Percentiles rank a stretch among this genome's conserved stretches.
Conservation (phyloP, 2,329 filamentous ascomycete genomes). For the Teratosphaeria viscida region DNA sequence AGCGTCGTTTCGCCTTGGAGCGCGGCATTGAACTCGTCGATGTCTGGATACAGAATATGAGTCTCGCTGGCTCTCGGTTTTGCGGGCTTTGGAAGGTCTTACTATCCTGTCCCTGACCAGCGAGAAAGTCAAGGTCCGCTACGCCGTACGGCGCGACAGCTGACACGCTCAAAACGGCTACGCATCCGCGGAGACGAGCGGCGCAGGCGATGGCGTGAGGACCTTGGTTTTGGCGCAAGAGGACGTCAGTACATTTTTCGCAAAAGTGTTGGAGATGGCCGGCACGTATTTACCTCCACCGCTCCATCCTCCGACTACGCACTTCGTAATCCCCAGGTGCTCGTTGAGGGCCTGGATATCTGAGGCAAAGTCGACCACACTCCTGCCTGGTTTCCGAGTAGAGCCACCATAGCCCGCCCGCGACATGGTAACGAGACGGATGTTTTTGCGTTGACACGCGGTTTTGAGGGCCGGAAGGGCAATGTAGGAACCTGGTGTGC, state of each 20-base stretch:
- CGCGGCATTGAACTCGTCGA: conserved; percentile 9
- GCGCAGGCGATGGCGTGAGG: conserved; percentile 11
- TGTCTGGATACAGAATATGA: conserved; percentile 3
- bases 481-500: conserved; percentile 6
- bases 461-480: background rate
- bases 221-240: conserved; percentile 1
- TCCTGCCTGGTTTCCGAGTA: conserved; percentile 5
- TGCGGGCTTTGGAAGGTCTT: background rate
- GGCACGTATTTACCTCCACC: conserved; percentile 8
- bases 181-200: conserved; percentile 5
- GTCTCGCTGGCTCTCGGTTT: too few species aligned
- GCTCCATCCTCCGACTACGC: conserved; percentile 11
- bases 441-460: conserved; percentile 5
- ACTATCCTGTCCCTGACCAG: conserved; percentile 14
- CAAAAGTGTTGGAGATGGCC: too few species aligned
- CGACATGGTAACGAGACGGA: conserved; percentile 8
- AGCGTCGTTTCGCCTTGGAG: conserved; percentile 7
- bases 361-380: conserved; percentile 5
- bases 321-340: conserved; percentile 8
- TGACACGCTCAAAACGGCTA: conserved; percentile 6
- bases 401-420: conserved; percentile 11
- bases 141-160: conserved; percentile 10
- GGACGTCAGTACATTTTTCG: background rate
- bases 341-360: conserved; percentile 7
- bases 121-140: conserved; percentile 11